Conservation (phyloP, 1,284 basidiomycete genomes). For the Malassezia caprae region DNA sequence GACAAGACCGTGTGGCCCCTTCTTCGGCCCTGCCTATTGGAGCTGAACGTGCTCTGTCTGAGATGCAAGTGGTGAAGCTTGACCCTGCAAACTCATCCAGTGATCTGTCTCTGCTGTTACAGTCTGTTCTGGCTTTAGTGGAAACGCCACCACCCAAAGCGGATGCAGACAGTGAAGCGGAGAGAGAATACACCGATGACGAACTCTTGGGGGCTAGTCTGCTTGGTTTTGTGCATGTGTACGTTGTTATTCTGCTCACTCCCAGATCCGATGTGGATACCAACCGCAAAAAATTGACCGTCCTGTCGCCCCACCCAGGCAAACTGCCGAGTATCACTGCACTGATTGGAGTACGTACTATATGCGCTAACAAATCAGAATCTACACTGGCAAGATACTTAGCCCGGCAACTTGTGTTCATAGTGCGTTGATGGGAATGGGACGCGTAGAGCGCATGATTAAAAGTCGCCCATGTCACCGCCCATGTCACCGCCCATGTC, state of each 20-base stretch:
- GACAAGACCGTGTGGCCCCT: conserved; percentile 36
- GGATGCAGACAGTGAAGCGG: conserved; percentile 25
- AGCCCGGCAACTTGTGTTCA: background rate
- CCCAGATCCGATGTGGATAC: conserved; percentile 36
- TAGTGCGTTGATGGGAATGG: background rate
- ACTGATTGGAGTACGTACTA: conserved; percentile 30
- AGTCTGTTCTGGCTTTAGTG: conserved; percentile 39
- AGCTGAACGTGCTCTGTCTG: conserved; percentile 31
- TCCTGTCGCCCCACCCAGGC: conserved; percentile 36
- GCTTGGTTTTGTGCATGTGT: conserved; percentile 41
- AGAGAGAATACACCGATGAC: conserved; percentile 25
- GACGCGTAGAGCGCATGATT: background rate
- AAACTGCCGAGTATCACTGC: conserved; percentile 41
- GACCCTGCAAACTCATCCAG: conserved; percentile 34
- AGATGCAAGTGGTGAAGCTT: conserved; percentile 41
- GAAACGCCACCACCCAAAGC: conserved; percentile 26
- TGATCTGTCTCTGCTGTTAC: conserved; percentile 32
- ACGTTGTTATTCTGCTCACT: conserved; percentile 10
- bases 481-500: conserved; percentile 16
- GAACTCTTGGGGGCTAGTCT: conserved; percentile 37
- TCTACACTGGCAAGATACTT: conserved; percentile 25
- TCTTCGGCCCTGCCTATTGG: conserved; percentile 45
- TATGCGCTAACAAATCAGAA: conserved; percentile 12
- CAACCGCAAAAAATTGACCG: conserved; percentile 36
- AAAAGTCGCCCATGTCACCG: conserved; percentile 21